Conservation (phyloP, 2,329 filamentous ascomycete species). For the Fusarium acutatum region DNA sequence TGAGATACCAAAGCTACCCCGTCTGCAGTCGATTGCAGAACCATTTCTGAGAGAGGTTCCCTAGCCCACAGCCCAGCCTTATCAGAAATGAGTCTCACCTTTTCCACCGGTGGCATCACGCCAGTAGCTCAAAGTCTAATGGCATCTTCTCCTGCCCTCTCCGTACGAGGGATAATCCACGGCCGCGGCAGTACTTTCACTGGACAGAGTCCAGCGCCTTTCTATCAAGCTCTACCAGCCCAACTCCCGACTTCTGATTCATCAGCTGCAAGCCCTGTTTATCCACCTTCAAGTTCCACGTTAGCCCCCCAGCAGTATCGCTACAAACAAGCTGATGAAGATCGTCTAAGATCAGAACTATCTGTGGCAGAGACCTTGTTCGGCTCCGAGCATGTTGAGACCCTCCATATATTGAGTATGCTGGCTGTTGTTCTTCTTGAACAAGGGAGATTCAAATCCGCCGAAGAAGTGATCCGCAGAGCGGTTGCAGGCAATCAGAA, state of each 20-base stretch:
- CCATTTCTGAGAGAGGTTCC: not conserved
- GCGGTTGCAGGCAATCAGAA: fast-evolving
- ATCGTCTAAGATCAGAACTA: not conserved
- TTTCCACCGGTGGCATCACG: fast-evolving
- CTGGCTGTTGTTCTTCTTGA: fast-evolving
- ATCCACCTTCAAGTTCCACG: fast-evolving
- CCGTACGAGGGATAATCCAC: fast-evolving
- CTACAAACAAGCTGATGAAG: not conserved
- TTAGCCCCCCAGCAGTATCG: fast-evolving
- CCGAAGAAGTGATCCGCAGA: not conserved
- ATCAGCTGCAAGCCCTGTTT: fast-evolving
- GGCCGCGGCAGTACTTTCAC: not conserved
- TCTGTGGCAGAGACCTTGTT: not conserved
- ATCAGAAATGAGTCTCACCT: not conserved
- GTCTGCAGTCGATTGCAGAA: not conserved
- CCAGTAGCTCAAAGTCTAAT: not conserved
- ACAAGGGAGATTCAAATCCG: not conserved
- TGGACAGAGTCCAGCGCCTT: not conserved
- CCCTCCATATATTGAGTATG: fast-evolving
- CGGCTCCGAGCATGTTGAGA: not conserved
- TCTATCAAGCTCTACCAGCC: fast-evolving
- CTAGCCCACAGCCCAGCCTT: not conserved
- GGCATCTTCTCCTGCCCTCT: not conserved
- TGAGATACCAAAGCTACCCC: not conserved
- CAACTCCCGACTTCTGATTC: fast-evolving